Evolutionary conservation across 352 stramenopile species (phyloP).

Genomic region (Blastocystis hominis): DNA sequence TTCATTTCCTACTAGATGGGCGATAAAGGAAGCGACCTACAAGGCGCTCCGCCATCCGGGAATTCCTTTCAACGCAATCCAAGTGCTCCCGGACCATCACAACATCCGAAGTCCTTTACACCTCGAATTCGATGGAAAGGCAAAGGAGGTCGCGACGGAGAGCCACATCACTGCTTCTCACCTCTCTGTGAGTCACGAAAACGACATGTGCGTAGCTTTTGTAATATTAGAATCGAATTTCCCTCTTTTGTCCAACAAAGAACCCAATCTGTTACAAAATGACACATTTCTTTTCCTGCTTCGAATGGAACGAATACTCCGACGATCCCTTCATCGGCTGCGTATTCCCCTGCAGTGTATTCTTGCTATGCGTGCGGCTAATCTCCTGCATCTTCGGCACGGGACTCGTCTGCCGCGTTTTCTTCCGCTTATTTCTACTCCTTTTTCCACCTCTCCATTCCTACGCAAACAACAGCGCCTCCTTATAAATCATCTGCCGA

Average conservation of each 20-base stretch:
- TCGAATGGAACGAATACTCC: neutral
- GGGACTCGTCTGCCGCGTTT: neutral
- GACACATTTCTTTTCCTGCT: neutral
- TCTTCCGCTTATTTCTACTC: neutral
- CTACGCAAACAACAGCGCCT: constrained; percentile 29
- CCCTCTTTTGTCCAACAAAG: neutral
- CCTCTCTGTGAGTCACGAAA: constrained; percentile 42
- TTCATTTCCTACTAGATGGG: neutral
- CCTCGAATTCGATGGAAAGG: constrained; percentile 3
- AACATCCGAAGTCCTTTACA: constrained; percentile 16
- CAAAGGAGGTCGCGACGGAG: neutral
- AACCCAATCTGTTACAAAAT: neutral
- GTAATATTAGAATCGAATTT: constrained; percentile 40
- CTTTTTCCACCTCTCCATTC: neutral
- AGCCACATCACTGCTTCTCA: neutral
- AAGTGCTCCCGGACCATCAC: neutral
- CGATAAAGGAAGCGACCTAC: constrained; percentile 32
- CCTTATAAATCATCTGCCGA: constrained; percentile 54
- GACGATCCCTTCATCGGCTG: neutral
- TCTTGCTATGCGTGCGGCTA: neutral
- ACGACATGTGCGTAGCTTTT: constrained; percentile 46
- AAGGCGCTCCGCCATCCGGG: neutral
- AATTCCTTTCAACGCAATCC: constrained; percentile 23
- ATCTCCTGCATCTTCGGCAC: neutral
- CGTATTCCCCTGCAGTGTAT: neutral